Evolutionary conservation across 768 basidiomycete species (phyloP), one percentile per base, ranked within the genome.

Genomic region (Dacryopinax primogenitus): DNA sequence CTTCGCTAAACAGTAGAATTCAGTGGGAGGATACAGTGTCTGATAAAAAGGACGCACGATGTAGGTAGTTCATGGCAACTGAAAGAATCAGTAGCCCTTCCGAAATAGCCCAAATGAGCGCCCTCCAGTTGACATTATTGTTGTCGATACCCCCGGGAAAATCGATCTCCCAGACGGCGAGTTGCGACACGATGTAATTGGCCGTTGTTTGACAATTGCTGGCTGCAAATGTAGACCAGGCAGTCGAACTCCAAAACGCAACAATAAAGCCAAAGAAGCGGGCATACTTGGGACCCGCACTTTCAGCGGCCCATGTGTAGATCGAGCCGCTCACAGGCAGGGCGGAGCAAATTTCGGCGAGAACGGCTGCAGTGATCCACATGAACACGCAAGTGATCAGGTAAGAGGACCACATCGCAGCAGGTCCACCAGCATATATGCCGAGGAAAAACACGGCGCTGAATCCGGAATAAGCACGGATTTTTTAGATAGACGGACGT

Each of bases 171-270:
- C 85, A 94, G 13, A 95, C 85, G 11, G 82, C 78, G 32, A 93
- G 75, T 70, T 90, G 86, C 16, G 92, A 92, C 21, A 92, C 86
- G 47, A 96, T 81, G 73, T 90, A 94, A 74, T 95, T 92, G 47
- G 92, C 89, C 1, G 91, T 86, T 1, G 87, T 87, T 88, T 93
- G 72, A 66, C 88, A 91, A 71, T 91, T 93, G 30, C 87, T 84
- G 9, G 92, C 92, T 39, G 85, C 81, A 70, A 93, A 95, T 0
- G 92, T 94, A 83, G 92, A 92, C 92, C 92, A 95, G n/a, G 92
- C 92, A 0, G 91, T 92, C 66, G 86, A 86, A 15, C 89, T 80
- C 92, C 92, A 95, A 88, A 89, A 95, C 33, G 92, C 92, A 16
- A 93, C 92, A 65, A 91, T 74, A 76, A 93, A 92, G 0, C 90